phyloP scores from a whole-genome alignment of 2,329 filamentous ascomycete genomes.

The Tympanopsis confertula region DNA sequence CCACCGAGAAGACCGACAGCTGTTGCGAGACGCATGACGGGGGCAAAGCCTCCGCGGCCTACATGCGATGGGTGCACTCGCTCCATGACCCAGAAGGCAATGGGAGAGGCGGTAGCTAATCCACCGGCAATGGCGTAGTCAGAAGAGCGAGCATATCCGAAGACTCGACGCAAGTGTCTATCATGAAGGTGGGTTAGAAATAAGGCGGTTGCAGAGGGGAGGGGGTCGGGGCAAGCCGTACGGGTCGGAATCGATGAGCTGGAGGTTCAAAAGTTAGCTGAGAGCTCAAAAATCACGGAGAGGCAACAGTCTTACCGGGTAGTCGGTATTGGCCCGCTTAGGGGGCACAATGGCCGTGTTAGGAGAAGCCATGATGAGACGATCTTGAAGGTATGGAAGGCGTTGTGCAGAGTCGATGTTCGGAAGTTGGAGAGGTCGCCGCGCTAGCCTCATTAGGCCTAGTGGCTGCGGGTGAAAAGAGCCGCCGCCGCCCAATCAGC shows the following conservation, averaged over 20 bases:
- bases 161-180: slow-evolving; percentile 49
- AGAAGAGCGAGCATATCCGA: slow-evolving; percentile 45
- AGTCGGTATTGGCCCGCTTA: slow-evolving; percentile 44
- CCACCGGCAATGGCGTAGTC: slow-evolving; percentile 43
- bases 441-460: too few relatives aligned
- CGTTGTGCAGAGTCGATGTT: too few relatives aligned
- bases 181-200: slow-evolving; percentile 10
- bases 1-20: slow-evolving; percentile 40
- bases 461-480: too few relatives aligned
- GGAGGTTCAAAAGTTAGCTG: slow-evolving; percentile 8
- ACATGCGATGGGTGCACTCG: slow-evolving; percentile 48
- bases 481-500: too few relatives aligned
- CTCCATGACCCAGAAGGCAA: slow-evolving; percentile 46
- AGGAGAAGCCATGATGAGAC: not conserved
- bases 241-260: slow-evolving; percentile 62
- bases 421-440: too few relatives aligned
- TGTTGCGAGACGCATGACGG: slow-evolving; percentile 45
- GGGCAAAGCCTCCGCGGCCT: slow-evolving; percentile 42
- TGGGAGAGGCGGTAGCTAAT: slow-evolving; percentile 37
- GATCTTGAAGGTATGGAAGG: not conserved
- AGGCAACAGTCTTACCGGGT: slow-evolving; percentile 36
- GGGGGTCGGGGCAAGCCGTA: slow-evolving; percentile 22
- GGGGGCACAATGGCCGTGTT: slow-evolving; percentile 30
- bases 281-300: not conserved
- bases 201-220: slow-evolving; percentile 1